Base-by-base conservation (phyloP, 2,329 filamentous ascomycete species). In the Fusarium virguliforme region DNA sequence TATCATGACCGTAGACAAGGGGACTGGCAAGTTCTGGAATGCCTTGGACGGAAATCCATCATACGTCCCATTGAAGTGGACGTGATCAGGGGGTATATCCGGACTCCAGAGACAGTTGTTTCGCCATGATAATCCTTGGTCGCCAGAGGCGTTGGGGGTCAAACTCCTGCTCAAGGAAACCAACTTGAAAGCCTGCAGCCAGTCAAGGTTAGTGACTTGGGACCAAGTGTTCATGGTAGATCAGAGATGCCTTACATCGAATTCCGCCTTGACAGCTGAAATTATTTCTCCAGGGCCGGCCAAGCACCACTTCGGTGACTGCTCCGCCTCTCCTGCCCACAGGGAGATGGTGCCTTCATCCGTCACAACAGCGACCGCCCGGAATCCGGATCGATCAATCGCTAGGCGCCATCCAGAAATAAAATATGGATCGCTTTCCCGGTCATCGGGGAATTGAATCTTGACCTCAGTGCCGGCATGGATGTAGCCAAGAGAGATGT, bases 351-450 rank as follows among this genome's bases (percentile, higher is more conserved):
- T 40, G 8, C 48, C 51, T 2, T 68, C 55, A 3, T 13, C 38
- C 24, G 46, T 38, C 3, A 68, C 3, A 1, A 56, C 59, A 4
- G 68, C 59, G 13, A 70, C 10, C 1, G 62, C 68, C 24, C 35
- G 38, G 22, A 68, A 51, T 12, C 65, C 65, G 2, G 24, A 12
- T 38, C 13, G 18, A 8, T 68, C 57, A 12, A 64, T 35, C 1
- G 68, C 68, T 3, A 68, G 3, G 1, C 64, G 58, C 61, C 61
- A 70, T 2, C 65, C 65, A 2, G 46, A 26, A n/a, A 71, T 60
- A 15, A n/a, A 7, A 34, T 62, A 65, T 13, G 63, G 41, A 8
- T 12, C 8, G 13, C 28, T 10, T 8, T 35, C 9, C 4, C 35
- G 40, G 3, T 13, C 9, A n/a, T 40, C n/a, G 10, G 48, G 15